Evolutionary conservation across 805 yeast species (phyloP).

Genomic region (Cyberlindnera xylosilytica): DNA sequence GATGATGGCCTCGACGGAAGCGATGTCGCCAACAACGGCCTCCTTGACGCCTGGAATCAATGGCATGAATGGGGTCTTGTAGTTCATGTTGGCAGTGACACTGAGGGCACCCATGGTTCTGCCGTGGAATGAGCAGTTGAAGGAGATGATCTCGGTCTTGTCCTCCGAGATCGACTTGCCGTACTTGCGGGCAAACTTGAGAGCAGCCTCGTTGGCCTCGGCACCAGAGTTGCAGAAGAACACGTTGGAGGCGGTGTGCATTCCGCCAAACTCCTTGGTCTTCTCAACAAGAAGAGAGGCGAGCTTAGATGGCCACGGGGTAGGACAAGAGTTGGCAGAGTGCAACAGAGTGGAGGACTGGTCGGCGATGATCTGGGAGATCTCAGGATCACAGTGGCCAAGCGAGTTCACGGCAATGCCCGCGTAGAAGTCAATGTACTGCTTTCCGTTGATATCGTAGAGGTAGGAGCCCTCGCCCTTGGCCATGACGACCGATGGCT

Average conservation of each 20-base stretch:
- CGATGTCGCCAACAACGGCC: conserved; percentile 48
- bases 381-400: conserved; percentile 79
- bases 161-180: conserved; percentile 54
- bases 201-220: conserved; percentile 78
- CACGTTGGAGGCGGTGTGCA: conserved; percentile 75
- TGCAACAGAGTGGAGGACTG: conserved; percentile 78
- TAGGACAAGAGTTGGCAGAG: conserved; percentile 81
- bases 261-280: conserved; percentile 73
- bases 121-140: conserved; percentile 90
- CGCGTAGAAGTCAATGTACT: conserved; percentile 87
- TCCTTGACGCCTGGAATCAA: conserved; percentile 83
- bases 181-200: conserved; percentile 76
- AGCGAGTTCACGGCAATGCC: conserved; percentile 97
- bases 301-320: conserved; percentile 78
- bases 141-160: conserved; percentile 80
- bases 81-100: conserved; percentile 89
- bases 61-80: conserved; percentile 88
- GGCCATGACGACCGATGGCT: conserved; percentile 48
- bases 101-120: conserved; percentile 91
- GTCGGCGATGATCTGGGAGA: conserved; percentile 65
- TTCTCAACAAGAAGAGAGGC: conserved; percentile 65
- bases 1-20: conserved; percentile 48
- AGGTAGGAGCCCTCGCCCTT: conserved; percentile 79
- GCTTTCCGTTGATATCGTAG: conserved; percentile 74
- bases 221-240: conserved; percentile 71